phyloP scores from a whole-genome alignment of 805 yeast genomes.

The Henningerozyma blattae region DNA sequence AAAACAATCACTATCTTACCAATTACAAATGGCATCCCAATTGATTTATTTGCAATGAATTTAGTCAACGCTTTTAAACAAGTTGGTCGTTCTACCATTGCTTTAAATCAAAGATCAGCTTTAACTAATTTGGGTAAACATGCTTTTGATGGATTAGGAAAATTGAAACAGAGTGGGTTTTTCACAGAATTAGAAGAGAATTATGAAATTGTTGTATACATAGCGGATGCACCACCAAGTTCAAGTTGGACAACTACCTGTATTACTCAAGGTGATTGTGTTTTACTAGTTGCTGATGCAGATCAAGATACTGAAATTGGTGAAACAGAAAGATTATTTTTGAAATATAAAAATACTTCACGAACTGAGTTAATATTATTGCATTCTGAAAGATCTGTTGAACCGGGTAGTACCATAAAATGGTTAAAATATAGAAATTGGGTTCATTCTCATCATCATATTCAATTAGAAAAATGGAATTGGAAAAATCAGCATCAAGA shows the following conservation, averaged over 20 bases:
- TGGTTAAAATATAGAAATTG: conserved; percentile 83
- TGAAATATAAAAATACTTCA: conserved; percentile 71
- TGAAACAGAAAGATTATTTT: conserved; percentile 68
- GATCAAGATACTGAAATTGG: conserved; percentile 61
- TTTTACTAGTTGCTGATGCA: conserved; percentile 82
- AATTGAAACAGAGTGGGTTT: conserved; percentile 75
- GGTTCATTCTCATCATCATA: conserved; percentile 90
- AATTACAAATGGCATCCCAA: conserved; percentile 70
- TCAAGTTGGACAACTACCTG: conserved; percentile 90
- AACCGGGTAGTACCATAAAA: conserved; percentile 70
- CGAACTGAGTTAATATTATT: conserved; percentile 75
- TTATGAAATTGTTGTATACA: conserved; percentile 77
- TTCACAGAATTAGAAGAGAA: conserved; percentile 85
- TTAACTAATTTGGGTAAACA: conserved; percentile 75
- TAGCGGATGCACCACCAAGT: conserved; percentile 73
- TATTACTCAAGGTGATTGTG: conserved; percentile 89
- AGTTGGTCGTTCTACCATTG: conserved; percentile 62
- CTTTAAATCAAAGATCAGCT: conserved; percentile 74
- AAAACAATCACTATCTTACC: conserved; percentile 83
- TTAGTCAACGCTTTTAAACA: conserved; percentile 59
- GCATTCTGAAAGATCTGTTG: conserved; percentile 73
- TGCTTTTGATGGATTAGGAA: conserved; percentile 84
- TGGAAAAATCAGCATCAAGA: conserved; percentile 6
- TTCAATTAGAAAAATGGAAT: conserved; percentile 58
- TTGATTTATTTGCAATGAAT: conserved; percentile 67